phyloP scores from a whole-genome alignment of 78 protist genomes.

The Pelomyxa schiedti region DNA sequence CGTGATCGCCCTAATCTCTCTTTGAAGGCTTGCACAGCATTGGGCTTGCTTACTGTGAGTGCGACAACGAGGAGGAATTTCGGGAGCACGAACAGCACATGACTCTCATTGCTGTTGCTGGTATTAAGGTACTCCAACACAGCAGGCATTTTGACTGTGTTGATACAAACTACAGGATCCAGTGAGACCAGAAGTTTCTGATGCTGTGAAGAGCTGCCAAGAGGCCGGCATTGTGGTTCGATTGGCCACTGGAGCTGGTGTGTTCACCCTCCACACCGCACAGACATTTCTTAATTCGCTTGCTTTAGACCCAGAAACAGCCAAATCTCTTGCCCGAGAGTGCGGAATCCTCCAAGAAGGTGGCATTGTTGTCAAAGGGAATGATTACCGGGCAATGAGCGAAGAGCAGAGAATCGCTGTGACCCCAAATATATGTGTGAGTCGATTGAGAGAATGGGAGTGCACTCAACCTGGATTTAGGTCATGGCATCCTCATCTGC shows the following conservation, averaged over 20 bases:
- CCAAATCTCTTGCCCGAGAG: neutral
- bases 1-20: neutral
- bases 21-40: slow-evolving; percentile 73
- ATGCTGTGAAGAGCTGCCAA: slow-evolving; percentile 17
- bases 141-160: too few species aligned
- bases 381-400: neutral
- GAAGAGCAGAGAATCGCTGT: neutral
- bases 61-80: too few species aligned
- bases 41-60: slow-evolving; percentile 55
- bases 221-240: slow-evolving; percentile 62
- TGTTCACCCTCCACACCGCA: slow-evolving; percentile 93
- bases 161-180: too few species aligned
- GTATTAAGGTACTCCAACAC: too few species aligned
- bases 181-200: neutral
- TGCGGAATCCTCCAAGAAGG: slow-evolving; percentile 12
- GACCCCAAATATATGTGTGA: neutral
- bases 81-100: too few species aligned
- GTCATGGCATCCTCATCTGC: slow-evolving; percentile 14
- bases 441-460: neutral
- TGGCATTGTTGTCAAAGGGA: neutral
- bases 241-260: slow-evolving; percentile 98
- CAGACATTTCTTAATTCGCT: slow-evolving; percentile 71
- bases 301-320: slow-evolving; percentile 13
- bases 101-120: too few species aligned
- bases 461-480: neutral